Percentiles rank a stretch among this genome's conserved stretches.
These are phyloP conservation scores for Leccinum broughii DNA, from an alignment of 768 basidiomycete species.

Conservation along the genomic window DNA sequence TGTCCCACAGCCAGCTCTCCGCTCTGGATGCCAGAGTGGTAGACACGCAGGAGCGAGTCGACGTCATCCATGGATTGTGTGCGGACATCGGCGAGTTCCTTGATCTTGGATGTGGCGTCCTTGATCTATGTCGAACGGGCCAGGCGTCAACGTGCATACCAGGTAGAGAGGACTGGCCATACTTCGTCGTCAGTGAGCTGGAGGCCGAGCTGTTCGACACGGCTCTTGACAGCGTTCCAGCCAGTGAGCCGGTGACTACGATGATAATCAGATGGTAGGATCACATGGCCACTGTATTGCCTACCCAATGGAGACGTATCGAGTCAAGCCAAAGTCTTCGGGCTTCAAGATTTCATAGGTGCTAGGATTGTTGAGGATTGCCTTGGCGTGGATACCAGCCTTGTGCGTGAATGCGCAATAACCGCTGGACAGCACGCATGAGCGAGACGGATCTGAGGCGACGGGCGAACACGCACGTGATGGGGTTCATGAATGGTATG, in stretches of 20 bases:
- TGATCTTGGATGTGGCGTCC: conserved; percentile 99
- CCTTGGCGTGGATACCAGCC: conserved; percentile 99
- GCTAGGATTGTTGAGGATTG: conserved; percentile 98
- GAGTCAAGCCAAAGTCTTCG: conserved; percentile 95
- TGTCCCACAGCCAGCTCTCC: conserved; percentile 95
- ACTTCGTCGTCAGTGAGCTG: conserved; percentile 89
- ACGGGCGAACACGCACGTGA: conserved; percentile 57
- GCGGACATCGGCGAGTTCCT: conserved; percentile 97
- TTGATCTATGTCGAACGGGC: conserved; percentile 61
- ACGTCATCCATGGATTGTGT: conserved; percentile 99
- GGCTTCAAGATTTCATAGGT: conserved; percentile 99
- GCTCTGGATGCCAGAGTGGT: conserved; percentile 90
- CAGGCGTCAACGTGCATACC: conserved; percentile 4
- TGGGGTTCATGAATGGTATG: conserved; percentile 95
- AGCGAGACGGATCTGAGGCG: neutral
- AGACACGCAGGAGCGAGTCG: conserved; percentile 92
- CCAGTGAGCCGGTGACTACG: conserved; percentile 89
- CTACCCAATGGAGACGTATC: conserved; percentile 96
- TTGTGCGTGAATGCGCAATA: conserved; percentile 99
- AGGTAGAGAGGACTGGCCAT: neutral
- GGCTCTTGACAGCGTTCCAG: conserved; percentile 99
- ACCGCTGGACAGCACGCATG: conserved; percentile 54
- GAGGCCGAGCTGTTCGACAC: conserved; percentile 95
- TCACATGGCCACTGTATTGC: conserved; percentile 12
- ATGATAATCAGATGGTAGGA: conserved; percentile 7